phyloP scores from a whole-genome alignment of 2,329 filamentous ascomycete species.

The Trichoderma sp. region DNA sequence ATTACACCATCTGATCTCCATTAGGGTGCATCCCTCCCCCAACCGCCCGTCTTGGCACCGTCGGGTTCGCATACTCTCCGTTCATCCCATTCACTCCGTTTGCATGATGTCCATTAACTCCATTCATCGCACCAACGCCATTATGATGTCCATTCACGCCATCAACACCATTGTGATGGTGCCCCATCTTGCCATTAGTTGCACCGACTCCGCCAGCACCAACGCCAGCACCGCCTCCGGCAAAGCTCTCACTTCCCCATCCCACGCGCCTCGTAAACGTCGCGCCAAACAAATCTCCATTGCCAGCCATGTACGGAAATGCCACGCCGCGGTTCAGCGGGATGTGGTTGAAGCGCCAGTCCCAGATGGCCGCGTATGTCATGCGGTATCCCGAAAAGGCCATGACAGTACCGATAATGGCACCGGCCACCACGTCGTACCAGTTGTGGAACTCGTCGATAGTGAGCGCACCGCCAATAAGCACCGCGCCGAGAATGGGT shows the following conservation, averaged over 20 bases:
- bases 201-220: too few species aligned
- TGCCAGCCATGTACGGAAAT: constrained; percentile 54
- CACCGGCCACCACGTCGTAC: constrained; percentile 73
- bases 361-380: constrained; percentile 69
- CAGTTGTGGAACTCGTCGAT: constrained; percentile 77
- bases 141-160: constrained; percentile 11
- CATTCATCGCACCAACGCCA: background rate
- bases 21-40: constrained; percentile 25
- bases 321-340: constrained; percentile 62
- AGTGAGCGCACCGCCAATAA: constrained; percentile 71
- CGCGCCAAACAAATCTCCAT: constrained; percentile 55
- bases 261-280: constrained; percentile 63
- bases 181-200: background rate
- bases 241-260: constrained; percentile 51
- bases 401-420: constrained; percentile 65
- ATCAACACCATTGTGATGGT: constrained; percentile 26
- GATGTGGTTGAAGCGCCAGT: constrained; percentile 68
- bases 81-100: background rate
- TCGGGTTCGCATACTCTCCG: constrained; percentile 17
- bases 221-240: background rate
- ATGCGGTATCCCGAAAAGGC: constrained; percentile 69
- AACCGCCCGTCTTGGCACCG: constrained; percentile 30
- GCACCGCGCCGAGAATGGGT: constrained; percentile 67
- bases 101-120: too few species aligned
- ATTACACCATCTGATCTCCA: constrained; percentile 30